phyloP scores from a whole-genome alignment of 176 grass and related monocot species.

The Zea luxurians region DNA sequence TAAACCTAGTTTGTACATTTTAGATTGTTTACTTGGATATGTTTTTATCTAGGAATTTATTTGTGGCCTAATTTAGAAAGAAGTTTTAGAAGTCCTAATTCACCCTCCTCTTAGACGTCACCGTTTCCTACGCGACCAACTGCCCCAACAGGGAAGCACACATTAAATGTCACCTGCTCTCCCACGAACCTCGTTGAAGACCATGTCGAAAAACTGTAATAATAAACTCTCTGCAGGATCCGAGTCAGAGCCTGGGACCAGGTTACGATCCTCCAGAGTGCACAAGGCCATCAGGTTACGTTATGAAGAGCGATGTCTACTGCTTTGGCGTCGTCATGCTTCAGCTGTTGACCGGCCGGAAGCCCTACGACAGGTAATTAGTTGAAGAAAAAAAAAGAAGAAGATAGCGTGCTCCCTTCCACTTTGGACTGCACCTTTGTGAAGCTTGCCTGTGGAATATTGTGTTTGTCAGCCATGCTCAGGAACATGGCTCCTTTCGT shows the following conservation, averaged over 20 bases:
- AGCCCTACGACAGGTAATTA: constrained; percentile 72
- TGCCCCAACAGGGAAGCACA: too few relatives aligned
- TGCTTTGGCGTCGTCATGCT: constrained; percentile 83
- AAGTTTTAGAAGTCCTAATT: too few relatives aligned
- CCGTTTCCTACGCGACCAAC: too few relatives aligned
- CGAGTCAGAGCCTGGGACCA: constrained; percentile 66
- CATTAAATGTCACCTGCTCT: too few relatives aligned
- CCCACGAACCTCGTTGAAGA: too few relatives aligned
- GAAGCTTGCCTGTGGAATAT: constrained; percentile 5
- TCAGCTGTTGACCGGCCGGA: constrained; percentile 83
- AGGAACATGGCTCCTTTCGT: constrained; percentile 15
- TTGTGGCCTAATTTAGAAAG: too few relatives aligned
- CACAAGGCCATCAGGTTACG: constrained; percentile 57
- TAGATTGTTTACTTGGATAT: too few relatives aligned
- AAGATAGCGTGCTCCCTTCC: not conserved
- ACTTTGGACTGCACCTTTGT: constrained; percentile 15
- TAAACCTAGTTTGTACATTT: too few relatives aligned
- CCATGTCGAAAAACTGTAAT: not conserved
- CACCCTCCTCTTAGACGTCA: too few relatives aligned
- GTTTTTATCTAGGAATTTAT: too few relatives aligned
- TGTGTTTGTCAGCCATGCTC: constrained; percentile 12
- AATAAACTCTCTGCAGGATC: constrained; percentile 52
- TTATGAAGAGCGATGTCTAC: constrained; percentile 83
- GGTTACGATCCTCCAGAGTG: constrained; percentile 79
- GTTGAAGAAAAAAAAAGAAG: not conserved